Base-by-base conservation (phyloP, 495 filamentous ascomycete genomes). In the Talaromyces liani region DNA sequence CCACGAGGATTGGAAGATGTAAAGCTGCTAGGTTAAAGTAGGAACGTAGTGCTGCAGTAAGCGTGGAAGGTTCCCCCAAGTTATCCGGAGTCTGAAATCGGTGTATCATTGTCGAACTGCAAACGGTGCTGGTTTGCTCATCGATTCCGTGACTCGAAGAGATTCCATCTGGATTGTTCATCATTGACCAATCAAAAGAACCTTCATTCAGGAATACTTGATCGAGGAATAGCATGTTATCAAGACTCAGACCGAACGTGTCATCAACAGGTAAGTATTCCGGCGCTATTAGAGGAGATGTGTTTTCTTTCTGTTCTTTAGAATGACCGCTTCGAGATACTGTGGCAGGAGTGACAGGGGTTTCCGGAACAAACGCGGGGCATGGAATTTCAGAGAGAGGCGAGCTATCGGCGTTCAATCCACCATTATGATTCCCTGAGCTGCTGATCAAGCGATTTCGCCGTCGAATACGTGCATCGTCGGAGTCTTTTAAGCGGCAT, bases 1-100 rank as follows among this genome's bases (percentile, higher is more conserved):
- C 65, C 18, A 58, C 39, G 6, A 67, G 16, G 41, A 67, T 62
- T 7, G 65, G 65, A 29, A 62, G 58, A 24, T 24, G 65, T 20
- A 58, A 63, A 16, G 58, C 63, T 8, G 63, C 63, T 4, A 65
- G 58, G 12, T 65, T 29, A 25, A 67, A 67, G 65, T 67, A 67
- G 70, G 55, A 62, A 8, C 20, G 56, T 0, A 58, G 20, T 58
- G 56, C 56, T 33, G 12, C 29, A 6, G 27, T 16, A 20, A 58
- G 18, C 45, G 18, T 18, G 8, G 16, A 18, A 18, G 45, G 9
- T 7, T 49, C 45, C 6, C 6, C n/a, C 16, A 18, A 18, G 7
- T 6, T 6, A 49, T 49, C 18, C 5, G 45, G 16, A 18, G n/a
- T 49, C 6, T 49, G 16, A 18, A 9, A 20, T 49, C 18, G 6